These are phyloP conservation scores for Rhodotorula taiwanensis DNA, from an alignment of 768 basidiomycete species.

Conservation along the genomic window DNA sequence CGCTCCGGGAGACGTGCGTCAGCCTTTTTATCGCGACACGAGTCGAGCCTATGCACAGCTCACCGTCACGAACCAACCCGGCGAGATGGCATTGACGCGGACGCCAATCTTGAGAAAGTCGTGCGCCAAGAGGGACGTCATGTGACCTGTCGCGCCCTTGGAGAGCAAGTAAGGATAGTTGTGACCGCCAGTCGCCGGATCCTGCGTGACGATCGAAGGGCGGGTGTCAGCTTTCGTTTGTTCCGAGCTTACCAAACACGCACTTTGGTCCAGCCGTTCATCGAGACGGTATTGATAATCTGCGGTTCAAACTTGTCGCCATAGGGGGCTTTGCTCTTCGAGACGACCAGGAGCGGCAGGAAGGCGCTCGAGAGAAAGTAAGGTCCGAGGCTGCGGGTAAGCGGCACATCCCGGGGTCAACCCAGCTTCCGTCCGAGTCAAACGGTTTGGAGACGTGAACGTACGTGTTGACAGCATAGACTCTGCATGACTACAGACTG, in stretches of 20 bases:
- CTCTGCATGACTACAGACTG: constrained; percentile 41
- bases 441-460: background rate
- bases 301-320: constrained; percentile 49
- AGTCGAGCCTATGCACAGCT: too few relatives aligned
- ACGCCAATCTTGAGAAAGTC: constrained; percentile 52
- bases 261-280: constrained; percentile 48
- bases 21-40: too few relatives aligned
- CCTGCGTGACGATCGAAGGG: background rate
- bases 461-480: constrained; percentile 36
- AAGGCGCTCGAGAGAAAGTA: constrained; percentile 27
- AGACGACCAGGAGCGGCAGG: constrained; percentile 18
- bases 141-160: constrained; percentile 52
- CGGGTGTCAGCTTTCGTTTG: too few relatives aligned
- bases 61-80: constrained; percentile 41
- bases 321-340: constrained; percentile 39
- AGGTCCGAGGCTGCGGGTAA: constrained; percentile 16
- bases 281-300: constrained; percentile 53
- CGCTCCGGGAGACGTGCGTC: too few relatives aligned
- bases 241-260: too few relatives aligned
- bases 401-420: too few relatives aligned
- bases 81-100: constrained; percentile 52
- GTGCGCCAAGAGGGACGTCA: constrained; percentile 51
- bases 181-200: constrained; percentile 48
- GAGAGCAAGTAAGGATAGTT: constrained; percentile 52
- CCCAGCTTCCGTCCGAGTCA: too few relatives aligned